Conservation (phyloP, 768 basidiomycete genomes). For the Pisolithus tinctorius region DNA sequence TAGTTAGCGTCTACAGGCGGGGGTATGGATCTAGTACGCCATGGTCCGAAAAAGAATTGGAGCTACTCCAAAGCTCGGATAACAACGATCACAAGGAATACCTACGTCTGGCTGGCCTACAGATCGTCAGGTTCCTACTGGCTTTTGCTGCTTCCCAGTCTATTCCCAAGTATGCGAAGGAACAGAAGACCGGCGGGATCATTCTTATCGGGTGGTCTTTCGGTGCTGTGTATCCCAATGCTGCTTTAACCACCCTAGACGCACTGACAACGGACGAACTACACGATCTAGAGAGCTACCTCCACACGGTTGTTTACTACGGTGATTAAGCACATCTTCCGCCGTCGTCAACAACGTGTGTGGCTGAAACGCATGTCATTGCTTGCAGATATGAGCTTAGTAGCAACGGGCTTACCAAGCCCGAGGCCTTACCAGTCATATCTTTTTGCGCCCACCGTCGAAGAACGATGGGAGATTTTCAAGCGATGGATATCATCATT, state of each 20-base stretch:
- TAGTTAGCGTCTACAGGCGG: conserved; percentile 5
- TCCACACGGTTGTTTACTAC: neutral
- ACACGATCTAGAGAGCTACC: neutral
- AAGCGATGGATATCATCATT: neutral
- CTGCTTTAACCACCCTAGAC: neutral
- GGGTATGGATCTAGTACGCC: conserved; percentile 2
- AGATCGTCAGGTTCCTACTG: neutral
- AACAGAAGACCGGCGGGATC: neutral
- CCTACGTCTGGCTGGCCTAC: neutral
- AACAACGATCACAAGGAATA: neutral
- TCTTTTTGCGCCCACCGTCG: neutral
- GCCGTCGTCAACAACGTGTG: neutral
- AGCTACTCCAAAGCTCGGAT: neutral
- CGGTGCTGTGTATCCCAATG: neutral
- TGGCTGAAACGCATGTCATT: neutral
- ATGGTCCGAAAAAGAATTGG: neutral
- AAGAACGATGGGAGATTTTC: neutral
- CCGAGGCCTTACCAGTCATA: neutral
- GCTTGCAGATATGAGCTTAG: neutral
- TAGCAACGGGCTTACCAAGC: neutral
- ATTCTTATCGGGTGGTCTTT: neutral
- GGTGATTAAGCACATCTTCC: neutral
- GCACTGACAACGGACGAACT: neutral
- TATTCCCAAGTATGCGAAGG: neutral
- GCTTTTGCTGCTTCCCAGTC: neutral